Base-by-base conservation (phyloP, 176 grass and related monocot genomes). In the Poa pratensis region DNA sequence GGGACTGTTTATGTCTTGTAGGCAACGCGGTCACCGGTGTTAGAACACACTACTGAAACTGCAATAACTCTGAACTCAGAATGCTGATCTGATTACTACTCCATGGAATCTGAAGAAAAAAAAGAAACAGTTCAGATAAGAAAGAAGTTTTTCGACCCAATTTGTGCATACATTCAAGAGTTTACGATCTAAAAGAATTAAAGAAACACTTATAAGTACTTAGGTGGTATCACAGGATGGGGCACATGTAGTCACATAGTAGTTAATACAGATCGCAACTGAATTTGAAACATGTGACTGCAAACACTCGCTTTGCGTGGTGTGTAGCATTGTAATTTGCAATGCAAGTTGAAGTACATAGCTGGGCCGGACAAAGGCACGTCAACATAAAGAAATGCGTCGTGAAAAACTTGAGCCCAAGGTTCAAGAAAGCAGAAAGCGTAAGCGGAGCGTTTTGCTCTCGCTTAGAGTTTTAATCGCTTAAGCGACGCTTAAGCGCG, bases 191-290 rank as follows among this genome's bases (percentile, higher is more conserved):
- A 42, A 42, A 42, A 42, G 39, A 35, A 35, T 5, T 8, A 42
- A 42, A 39, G 5, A 39, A 39, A 6, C 30, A 40, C 3, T 42
- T 11, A 2, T 2, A 45, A 3, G n/a, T 20, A 59, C n/a, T 9
- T 9, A 20, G 17, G 18, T 5, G 30, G 34, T n/a, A 37, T 68
- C 66, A 39, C 66, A 69, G 8, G 15, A 32, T 1, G 18, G 69
- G 48, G 14, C 8, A 42, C 35, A 14, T 0, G 34, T 67, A 19
- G 64, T 18, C 30, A 17, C 52, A 64, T 50, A n/a, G 18, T 80
- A 51, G n/a, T 80, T 43, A 69, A 20, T 34, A 34, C 6, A 34
- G 62, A 66, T 82, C 43, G 16, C 57, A 51, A 75, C 58, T 76
- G 14, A 63, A 83, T 62, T 45, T 24, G 20, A 65, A 26, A 51